Percentiles rank a stretch among this genome's conserved stretches.
Conservation (phyloP, 2,329 filamentous ascomycete species). For the Cryoendolithus antarcticus region DNA sequence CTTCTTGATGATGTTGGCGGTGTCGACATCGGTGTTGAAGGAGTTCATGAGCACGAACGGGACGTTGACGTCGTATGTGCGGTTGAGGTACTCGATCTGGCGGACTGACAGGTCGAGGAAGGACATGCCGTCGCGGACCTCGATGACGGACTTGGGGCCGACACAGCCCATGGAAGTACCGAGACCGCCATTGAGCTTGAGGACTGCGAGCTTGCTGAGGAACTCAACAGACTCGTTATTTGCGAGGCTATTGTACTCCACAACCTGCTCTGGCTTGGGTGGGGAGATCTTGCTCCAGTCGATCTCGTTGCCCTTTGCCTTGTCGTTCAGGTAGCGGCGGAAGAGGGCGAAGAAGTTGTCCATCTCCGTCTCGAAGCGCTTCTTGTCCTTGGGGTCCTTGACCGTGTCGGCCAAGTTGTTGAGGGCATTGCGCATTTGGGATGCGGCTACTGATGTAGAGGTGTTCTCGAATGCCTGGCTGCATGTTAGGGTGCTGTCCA, state of each 20-base stretch:
- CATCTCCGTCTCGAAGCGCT: constrained; percentile 97
- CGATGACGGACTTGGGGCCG: constrained; percentile 94
- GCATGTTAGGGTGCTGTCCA: background rate
- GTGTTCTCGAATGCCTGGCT: constrained; percentile 95
- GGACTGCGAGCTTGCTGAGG: constrained; percentile 91
- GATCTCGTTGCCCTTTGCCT: constrained; percentile 92
- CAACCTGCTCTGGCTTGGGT: constrained; percentile 83
- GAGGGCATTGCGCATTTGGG: constrained; percentile 96
- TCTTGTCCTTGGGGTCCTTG: constrained; percentile 61
- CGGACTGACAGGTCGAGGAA: constrained; percentile 97
- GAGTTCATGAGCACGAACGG: constrained; percentile 99
- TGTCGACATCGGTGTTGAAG: constrained; percentile 99
- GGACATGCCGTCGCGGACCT: constrained; percentile 99
- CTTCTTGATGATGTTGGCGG: constrained; percentile 99
- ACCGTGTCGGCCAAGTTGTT: constrained; percentile 87
- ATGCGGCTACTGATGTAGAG: constrained; percentile 92
- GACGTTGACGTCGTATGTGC: constrained; percentile 92
- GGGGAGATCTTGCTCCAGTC: constrained; percentile 96
- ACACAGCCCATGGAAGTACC: constrained; percentile 99
- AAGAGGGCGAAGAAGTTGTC: constrained; percentile 99
- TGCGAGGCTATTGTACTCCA: constrained; percentile 82
- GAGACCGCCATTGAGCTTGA: constrained; percentile 98
- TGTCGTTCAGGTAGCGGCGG: constrained; percentile 95
- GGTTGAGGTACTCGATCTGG: constrained; percentile 98
- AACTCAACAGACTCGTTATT: constrained; percentile 86